Base-by-base conservation (phyloP, 179 eudicot species). In the Drosera spatulata region DNA sequence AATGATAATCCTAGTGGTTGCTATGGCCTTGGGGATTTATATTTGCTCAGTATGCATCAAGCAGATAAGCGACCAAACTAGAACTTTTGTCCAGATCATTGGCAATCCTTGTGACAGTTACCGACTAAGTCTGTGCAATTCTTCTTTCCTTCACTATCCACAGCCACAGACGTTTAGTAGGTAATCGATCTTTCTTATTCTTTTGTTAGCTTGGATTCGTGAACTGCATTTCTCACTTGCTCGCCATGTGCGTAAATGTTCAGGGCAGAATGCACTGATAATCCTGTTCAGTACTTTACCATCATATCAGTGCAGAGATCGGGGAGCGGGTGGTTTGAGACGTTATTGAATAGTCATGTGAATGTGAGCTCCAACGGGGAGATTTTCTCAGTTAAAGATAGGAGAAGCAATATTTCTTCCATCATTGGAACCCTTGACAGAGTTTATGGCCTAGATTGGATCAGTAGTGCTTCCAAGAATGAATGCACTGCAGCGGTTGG, bases 271-370 rank as follows among this genome's bases (percentile, higher is more conserved):
- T 91, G 98, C 66, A 70, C 76, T 2, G 71, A 80, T 60, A 91
- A 82, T 78, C 95, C 98, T 0, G 95, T 88, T n/a, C 85, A 83
- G 10, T 80, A 73, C 72, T 91, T 91, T 71, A 88, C 77, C 43
- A 85, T 91, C 60, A 13, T 91, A 57, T 82, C 98, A 10, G 79
- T 80, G 95, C 98, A 91, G 76, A 79, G 97, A 69, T 91, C 96
- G 0, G 96, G 98, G 58, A 91, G 95, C 68, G 96, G 98, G 62
- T 91, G 98, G 98, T 85, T 91, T 45, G 98, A 91, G 71, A 88
- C 96, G 3, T 53, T 91, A 66, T 71, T 91, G 58, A 91, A 91
- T 67, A 91, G 93, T 75, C 98, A 91, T 63, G 61, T 66, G 13
- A 88, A 91, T 73, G 85, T 88, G 60, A 91, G 95, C 66, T 91